Base-by-base conservation (phyloP, 202 grass and related monocot species). In the Alloteropsis angusta region DNA sequence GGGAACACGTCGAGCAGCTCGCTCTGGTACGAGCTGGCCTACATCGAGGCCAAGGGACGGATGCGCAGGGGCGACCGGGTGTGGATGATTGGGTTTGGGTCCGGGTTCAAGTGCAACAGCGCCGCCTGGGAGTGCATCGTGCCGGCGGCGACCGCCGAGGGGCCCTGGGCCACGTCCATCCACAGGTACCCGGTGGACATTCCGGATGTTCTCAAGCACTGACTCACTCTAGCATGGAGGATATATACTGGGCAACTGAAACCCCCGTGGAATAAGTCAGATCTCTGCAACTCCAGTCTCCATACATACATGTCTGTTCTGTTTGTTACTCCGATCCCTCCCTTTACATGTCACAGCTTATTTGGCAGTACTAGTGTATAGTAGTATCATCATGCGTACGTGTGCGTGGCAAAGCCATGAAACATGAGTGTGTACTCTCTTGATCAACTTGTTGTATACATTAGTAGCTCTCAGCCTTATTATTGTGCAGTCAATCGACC, bases 101-200 rank as follows among this genome's bases (percentile, higher is more conserved):
- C 89, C 0, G 92, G 92, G 0, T 95, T 91, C 69, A 95, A 95
- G 80, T 94, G 92, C 92, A 93, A 93, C 82, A 93, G 91, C 59
- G 88, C 86, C 4, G 81, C 81, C 23, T 94, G 93, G 93, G 84
- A 88, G 61, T 88, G 87, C 71, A 68, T 96, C 55, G 0, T 1
- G 76, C 69, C 83, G 0, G 69, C 76, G 1, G 16, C 16, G 10
- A 49, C 50, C 50, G 60, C 89, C 0, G 80, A 90, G 6, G 93
- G 90, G 10, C 93, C 93, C 0, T 97, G 93, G 93, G 74, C 80
- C 0, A 65, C 68, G 2, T 90, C 72, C 1, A 88, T 92, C 83
- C 78, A 92, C 76, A 84, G 80, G 30, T 97, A 97, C 28, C 93
- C 93, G 0, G 80, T 92, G 22, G 64, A 86, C 35, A 84, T 92